These are phyloP conservation scores for Nymphaea thermarum DNA, from an alignment of 164 flowering plant species.

Conservation along the genomic window DNA sequence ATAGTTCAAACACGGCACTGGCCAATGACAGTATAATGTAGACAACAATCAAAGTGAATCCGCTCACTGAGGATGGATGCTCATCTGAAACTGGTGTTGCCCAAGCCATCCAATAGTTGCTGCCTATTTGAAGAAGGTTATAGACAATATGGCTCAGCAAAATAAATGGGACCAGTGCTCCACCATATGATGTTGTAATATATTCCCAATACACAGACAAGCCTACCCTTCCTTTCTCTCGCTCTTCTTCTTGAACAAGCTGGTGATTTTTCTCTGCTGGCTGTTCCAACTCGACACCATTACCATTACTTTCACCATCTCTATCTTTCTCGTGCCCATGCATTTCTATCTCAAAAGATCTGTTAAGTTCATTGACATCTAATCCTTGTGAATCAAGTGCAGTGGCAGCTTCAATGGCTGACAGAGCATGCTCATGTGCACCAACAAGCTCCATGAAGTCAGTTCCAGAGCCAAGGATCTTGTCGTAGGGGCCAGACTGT, in stretches of 20 bases:
- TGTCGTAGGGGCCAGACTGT: constrained; percentile 64
- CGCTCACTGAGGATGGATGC: not conserved
- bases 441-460: constrained; percentile 76
- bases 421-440: constrained; percentile 55
- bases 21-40: not conserved
- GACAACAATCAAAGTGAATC: not conserved
- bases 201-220: constrained; percentile 72
- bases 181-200: constrained; percentile 57
- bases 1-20: not conserved
- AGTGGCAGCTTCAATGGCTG: constrained; percentile 15
- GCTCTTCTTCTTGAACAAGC: constrained; percentile 88
- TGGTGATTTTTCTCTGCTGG: constrained; percentile 37
- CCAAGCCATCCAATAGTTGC: constrained; percentile 99
- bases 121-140: constrained; percentile 70
- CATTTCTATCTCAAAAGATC: not conserved
- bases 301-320: not conserved
- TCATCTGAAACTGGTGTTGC: constrained; percentile 28
- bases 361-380: not conserved
- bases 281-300: constrained; percentile 28
- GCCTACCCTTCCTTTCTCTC: constrained; percentile 85
- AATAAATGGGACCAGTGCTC: constrained; percentile 66
- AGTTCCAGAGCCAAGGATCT: constrained; percentile 43
- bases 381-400: not conserved
- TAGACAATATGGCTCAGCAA: constrained; percentile 46
- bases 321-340: not conserved